phyloP scores from a whole-genome alignment of 2,329 filamentous ascomycete genomes.

The Aspergillus cejpii region DNA sequence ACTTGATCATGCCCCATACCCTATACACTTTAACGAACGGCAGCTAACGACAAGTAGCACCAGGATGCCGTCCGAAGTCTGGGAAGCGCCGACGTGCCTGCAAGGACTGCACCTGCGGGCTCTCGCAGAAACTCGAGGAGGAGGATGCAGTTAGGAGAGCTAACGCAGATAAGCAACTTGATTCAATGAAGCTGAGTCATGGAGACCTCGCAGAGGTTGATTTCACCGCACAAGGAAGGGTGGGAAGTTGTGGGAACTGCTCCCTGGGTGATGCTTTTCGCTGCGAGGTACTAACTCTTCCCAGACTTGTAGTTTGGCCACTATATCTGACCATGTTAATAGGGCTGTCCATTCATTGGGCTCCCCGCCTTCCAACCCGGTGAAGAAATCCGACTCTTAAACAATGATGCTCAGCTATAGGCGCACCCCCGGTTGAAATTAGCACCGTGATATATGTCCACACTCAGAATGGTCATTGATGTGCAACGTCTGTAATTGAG shows the following conservation, averaged over 20 bases:
- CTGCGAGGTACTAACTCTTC: slow-evolving; percentile 44
- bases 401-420: slow-evolving; percentile 76
- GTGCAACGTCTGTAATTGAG: too few relatives aligned
- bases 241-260: slow-evolving; percentile 90
- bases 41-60: slow-evolving; percentile 48
- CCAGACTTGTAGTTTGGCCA: not conserved
- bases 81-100: slow-evolving; percentile 84
- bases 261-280: slow-evolving; percentile 85
- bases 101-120: slow-evolving; percentile 95
- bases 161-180: slow-evolving; percentile 54
- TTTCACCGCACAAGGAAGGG: slow-evolving; percentile 96
- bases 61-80: slow-evolving; percentile 73
- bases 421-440: too few relatives aligned
- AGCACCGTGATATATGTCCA: too few relatives aligned
- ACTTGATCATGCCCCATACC: too few relatives aligned
- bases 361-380: slow-evolving; percentile 95
- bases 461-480: too few relatives aligned
- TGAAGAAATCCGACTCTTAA: slow-evolving; percentile 82
- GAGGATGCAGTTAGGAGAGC: slow-evolving; percentile 67
- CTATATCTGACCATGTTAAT: not conserved
- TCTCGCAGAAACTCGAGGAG: slow-evolving; percentile 76
- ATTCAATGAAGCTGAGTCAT: slow-evolving; percentile 57
- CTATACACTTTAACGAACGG: too few relatives aligned
- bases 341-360: slow-evolving; percentile 72
- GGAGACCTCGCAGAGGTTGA: slow-evolving; percentile 81